Base-by-base conservation (phyloP, 192 early-diverging fungal species). In the Entomortierella beljakovae region DNA sequence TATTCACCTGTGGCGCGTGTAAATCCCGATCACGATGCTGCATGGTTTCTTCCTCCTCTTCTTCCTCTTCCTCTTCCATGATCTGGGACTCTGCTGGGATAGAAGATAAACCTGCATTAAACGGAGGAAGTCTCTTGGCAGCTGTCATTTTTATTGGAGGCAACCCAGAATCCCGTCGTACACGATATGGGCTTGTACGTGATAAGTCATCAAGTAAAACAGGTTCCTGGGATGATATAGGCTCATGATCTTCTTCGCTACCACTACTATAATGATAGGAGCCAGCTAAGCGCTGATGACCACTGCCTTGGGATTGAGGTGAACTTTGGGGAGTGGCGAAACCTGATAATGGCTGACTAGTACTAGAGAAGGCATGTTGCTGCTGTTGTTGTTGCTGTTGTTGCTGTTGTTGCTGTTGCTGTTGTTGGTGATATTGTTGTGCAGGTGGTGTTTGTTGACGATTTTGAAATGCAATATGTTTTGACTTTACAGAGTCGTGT, bases 51-150 rank as follows among this genome's bases (percentile, higher is more conserved):
- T 40, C 37, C 15, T 59, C 48, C 5, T 79, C 75, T 0, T 70
- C 74, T 10, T 70, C 75, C n/a, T 70, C 75, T 11, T 79, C 67
- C 13, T 79, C 75, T 23, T 79, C 75, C n/a, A 64, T 57, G 38
- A 70, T 38, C 10, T 70, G 49, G 0, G 68, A 69, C 2, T 55
- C 75, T 38, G 67, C 31, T 13, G 75, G 57, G 43, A 70, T 59
- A 20, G 68, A 79, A 31, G 75, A 70, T 15, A 69, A 20, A 37
- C 53, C 65, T 20, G 56, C 54, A 18, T 40, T 40, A 26, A 79
- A 79, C n/a, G 67, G 62, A 15, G 75, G 75, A 2, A 79, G 35
- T 28, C 68, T 59, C 29, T 79, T 79, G 26, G 75, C 75, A 6
- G 75, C 54, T 26, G 55, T 68, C 62, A 79, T 56, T 18, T 79